Percentiles rank a stretch among this genome's conserved stretches.
Evolutionary conservation across 345 rosid species (phyloP).

Genomic region (Tarenaya hassleriana): DNA sequence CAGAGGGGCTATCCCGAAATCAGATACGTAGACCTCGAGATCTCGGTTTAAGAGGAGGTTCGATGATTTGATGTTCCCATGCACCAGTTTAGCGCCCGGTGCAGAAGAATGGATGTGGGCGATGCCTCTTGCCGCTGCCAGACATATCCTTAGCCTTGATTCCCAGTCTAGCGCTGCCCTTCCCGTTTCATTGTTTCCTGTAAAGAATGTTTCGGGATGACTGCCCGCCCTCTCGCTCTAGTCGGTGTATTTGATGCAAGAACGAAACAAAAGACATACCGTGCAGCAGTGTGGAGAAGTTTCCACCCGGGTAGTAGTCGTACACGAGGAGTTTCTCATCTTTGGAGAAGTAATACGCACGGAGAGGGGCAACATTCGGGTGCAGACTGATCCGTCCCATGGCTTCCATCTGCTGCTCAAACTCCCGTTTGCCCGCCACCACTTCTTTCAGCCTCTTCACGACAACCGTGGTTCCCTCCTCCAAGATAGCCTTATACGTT

Average conservation of each 20-base stretch:
- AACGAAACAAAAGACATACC: conserved; percentile 38
- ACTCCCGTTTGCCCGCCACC: conserved; percentile 72
- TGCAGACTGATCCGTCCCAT: conserved; percentile 71
- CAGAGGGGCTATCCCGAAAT: conserved; percentile 60
- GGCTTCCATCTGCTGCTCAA: conserved; percentile 87
- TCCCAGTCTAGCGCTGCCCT: conserved; percentile 61
- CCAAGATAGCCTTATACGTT: conserved; percentile 84
- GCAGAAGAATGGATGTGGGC: conserved; percentile 66
- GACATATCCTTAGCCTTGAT: conserved; percentile 56
- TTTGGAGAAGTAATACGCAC: conserved; percentile 89
- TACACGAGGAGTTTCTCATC: conserved; percentile 91
- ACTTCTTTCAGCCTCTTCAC: conserved; percentile 86
- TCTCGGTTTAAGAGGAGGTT: conserved; percentile 63
- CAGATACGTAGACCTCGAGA: conserved; percentile 51
- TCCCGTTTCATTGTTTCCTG: conserved; percentile 51
- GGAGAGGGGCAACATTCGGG: conserved; percentile 69
- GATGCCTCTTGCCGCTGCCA: conserved; percentile 69
- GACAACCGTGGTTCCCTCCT: conserved; percentile 78
- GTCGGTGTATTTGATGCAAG: background rate
- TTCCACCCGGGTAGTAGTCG: conserved; percentile 62
- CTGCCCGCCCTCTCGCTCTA: background rate
- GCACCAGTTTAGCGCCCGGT: conserved; percentile 51
- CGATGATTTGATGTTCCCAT: conserved; percentile 77
- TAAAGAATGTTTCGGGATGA: conserved; percentile 5
- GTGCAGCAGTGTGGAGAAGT: conserved; percentile 58